Percentiles rank a stretch among this genome's conserved stretches.
phyloP scores from a whole-genome alignment of 2,329 filamentous ascomycete species.

The Leptographium wingfieldii region DNA sequence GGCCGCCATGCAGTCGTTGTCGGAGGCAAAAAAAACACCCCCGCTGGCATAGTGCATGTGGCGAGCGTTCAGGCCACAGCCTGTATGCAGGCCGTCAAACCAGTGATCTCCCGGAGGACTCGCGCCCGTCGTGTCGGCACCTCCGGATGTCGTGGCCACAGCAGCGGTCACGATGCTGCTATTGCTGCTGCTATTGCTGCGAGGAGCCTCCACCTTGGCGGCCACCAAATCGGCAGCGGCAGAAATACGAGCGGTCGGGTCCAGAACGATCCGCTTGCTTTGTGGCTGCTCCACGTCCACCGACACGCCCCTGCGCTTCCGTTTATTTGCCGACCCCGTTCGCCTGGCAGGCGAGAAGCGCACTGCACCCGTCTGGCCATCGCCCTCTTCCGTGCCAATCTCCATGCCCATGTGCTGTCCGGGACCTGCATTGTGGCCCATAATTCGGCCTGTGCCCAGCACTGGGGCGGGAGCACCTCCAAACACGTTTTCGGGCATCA shows the following conservation, averaged over 20 bases:
- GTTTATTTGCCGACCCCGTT: neutral
- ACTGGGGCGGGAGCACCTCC: neutral
- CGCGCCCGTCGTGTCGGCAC: no score
- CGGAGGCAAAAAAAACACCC: slow-evolving; percentile 3
- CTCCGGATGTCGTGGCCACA: neutral
- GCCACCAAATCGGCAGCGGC: neutral
- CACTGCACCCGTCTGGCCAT: neutral
- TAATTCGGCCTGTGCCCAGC: neutral
- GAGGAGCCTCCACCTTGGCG: neutral
- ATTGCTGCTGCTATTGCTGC: neutral
- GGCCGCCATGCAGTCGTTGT: neutral
- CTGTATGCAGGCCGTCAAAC: slow-evolving; percentile 1
- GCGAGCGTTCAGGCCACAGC: neutral
- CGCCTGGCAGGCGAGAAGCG: neutral
- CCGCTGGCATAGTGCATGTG: slow-evolving; percentile 6
- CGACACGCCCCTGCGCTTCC: neutral
- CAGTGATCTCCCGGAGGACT: neutral
- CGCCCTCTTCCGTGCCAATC: neutral
- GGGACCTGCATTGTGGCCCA: neutral
- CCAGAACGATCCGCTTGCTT: neutral
- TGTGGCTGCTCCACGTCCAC: neutral
- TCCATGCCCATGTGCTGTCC: neutral
- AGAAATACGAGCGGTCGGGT: neutral
- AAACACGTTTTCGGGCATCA: neutral
- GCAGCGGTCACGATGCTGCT: neutral